phyloP scores from a whole-genome alignment of 2,329 filamentous ascomycete genomes.

The Trichoderma breve region DNA sequence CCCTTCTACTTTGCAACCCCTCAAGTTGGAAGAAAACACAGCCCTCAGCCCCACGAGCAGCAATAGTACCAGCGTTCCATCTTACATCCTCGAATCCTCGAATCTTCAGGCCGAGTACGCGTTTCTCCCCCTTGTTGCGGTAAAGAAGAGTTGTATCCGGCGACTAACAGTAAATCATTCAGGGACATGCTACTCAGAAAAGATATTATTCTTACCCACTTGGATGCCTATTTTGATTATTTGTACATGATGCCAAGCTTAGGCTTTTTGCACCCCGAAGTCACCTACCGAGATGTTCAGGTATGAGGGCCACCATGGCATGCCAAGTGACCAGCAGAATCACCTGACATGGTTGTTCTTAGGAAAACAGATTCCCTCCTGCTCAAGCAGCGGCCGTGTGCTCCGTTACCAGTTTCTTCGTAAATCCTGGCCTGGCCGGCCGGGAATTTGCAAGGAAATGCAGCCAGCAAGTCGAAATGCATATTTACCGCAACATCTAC shows the following conservation, averaged over 20 bases:
- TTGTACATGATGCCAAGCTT: conserved; percentile 41
- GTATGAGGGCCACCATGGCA: conserved; percentile 21
- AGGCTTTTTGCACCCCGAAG: conserved; percentile 39
- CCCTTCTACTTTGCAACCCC: conserved; percentile 9
- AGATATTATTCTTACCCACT: conserved; percentile 37
- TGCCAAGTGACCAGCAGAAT: not conserved
- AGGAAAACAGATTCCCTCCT: conserved; percentile 36
- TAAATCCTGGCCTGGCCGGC: conserved; percentile 34
- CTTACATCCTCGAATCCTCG: conserved; percentile 27
- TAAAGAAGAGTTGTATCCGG: not conserved
- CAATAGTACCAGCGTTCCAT: conserved; percentile 20
- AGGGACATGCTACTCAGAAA: conserved; percentile 37
- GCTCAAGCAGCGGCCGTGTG: conserved; percentile 40
- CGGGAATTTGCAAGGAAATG: conserved; percentile 39
- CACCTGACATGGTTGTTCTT: not conserved
- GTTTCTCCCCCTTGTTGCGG: not conserved
- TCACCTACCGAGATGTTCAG: conserved; percentile 37
- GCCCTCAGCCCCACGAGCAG: conserved; percentile 25
- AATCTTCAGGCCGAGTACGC: conserved; percentile 33
- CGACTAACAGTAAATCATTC: not conserved
- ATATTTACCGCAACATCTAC: conserved; percentile 42
- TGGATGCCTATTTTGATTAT: conserved; percentile 40
- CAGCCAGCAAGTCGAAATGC: conserved; percentile 39
- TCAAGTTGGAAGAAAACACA: conserved; percentile 21
- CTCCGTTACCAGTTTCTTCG: conserved; percentile 37